Evolutionary conservation across 164 flowering plant species (phyloP).

Genomic region (Stephania japonica): DNA sequence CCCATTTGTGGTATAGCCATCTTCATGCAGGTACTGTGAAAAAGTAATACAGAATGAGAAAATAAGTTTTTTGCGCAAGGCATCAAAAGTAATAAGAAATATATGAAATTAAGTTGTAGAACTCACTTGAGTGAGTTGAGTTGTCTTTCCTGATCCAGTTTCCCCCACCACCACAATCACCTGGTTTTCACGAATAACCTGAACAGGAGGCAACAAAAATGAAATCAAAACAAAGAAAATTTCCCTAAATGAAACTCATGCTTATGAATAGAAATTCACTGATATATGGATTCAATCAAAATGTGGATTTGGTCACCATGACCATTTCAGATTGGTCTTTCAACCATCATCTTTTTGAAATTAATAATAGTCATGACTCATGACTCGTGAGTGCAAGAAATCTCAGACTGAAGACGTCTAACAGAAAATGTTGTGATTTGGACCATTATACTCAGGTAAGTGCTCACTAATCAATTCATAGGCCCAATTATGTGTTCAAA

Average conservation of each 20-base stretch:
- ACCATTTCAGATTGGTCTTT: too few relatives aligned
- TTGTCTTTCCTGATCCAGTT: slow-evolving; percentile 98
- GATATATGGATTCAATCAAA: background rate
- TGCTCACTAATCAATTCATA: too few relatives aligned
- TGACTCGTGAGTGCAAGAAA: too few relatives aligned
- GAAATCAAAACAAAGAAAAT: background rate
- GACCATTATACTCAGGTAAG: too few relatives aligned
- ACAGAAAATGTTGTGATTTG: too few relatives aligned
- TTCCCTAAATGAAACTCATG: background rate
- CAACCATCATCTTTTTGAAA: too few relatives aligned
- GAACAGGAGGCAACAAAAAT: slow-evolving; percentile 2
- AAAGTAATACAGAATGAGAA: slow-evolving; percentile 1
- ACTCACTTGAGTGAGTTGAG: slow-evolving; percentile 90
- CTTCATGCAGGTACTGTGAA: slow-evolving; percentile 87
- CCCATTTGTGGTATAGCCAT: slow-evolving; percentile 75
- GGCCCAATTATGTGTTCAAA: too few relatives aligned
- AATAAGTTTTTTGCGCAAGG: background rate
- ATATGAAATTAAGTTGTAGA: background rate
- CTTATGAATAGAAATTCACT: background rate
- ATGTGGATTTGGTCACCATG: too few relatives aligned
- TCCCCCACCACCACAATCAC: slow-evolving; percentile 92
- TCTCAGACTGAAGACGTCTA: too few relatives aligned
- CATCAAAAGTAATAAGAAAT: background rate
- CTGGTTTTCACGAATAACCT: slow-evolving; percentile 96
- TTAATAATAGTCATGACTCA: too few relatives aligned